Percentiles rank a stretch among this genome's conserved stretches.
Conservation (phyloP, 2,329 filamentous ascomycete species). For the Tricladium varicosporioides region DNA sequence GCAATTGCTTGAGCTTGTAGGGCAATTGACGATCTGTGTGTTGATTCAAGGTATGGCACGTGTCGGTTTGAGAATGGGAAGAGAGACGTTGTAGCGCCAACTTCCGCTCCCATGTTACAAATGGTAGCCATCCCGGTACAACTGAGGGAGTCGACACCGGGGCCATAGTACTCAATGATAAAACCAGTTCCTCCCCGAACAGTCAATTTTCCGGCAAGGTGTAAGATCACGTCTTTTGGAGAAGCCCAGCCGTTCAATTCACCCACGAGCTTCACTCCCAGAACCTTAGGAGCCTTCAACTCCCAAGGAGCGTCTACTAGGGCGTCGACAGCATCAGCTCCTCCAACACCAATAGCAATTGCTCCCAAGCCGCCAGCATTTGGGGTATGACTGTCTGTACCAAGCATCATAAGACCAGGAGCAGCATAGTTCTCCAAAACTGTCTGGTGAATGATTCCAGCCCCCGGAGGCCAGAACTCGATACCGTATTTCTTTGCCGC, state of each 20-base stretch:
- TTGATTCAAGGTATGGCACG: conserved; percentile 81
- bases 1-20: conserved; percentile 32
- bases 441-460: conserved; percentile 95
- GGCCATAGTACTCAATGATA: conserved; percentile 91
- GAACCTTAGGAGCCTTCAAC: conserved; percentile 86
- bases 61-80: conserved; percentile 86
- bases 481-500: conserved; percentile 89
- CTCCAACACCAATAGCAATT: conserved; percentile 94
- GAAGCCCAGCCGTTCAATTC: conserved; percentile 86
- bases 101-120: conserved; percentile 87
- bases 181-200: conserved; percentile 92
- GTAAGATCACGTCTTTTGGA: conserved; percentile 93
- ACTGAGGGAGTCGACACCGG: conserved; percentile 84
- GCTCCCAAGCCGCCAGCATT: conserved; percentile 94
- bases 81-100: conserved; percentile 78
- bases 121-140: conserved; percentile 92
- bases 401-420: conserved; percentile 98
- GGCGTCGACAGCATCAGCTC: conserved; percentile 94
- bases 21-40: conserved; percentile 59
- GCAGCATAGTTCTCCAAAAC: conserved; percentile 97
- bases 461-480: conserved; percentile 92
- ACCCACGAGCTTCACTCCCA: conserved; percentile 83
- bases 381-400: conserved; percentile 94
- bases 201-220: conserved; percentile 84
- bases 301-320: conserved; percentile 97